Conservation (phyloP, 345 rosid species). For the Populus nigra region DNA sequence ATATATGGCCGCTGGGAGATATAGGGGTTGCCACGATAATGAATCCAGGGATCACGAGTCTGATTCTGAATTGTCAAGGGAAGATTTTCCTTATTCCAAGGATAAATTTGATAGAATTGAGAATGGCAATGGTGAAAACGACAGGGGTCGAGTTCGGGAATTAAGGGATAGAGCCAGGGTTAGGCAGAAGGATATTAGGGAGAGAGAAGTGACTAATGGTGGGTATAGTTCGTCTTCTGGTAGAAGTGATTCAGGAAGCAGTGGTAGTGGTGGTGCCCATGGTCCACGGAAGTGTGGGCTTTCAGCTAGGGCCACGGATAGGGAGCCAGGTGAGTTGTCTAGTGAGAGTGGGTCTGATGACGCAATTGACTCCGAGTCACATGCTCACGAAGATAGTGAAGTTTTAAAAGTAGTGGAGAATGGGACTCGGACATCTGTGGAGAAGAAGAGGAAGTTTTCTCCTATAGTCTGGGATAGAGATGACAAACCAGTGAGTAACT, state of each 20-base stretch:
- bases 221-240: conserved; percentile 49
- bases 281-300: conserved; percentile 42
- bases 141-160: conserved; percentile 35
- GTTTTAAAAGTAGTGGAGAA: conserved; percentile 42
- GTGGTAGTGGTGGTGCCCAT: conserved; percentile 36
- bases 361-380: conserved; percentile 47
- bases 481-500: conserved; percentile 44
- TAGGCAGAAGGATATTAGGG: conserved; percentile 64
- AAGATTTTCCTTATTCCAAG: conserved; percentile 42
- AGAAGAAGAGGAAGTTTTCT: conserved; percentile 89
- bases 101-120: conserved; percentile 44
- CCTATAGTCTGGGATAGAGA: conserved; percentile 98
- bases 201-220: conserved; percentile 62
- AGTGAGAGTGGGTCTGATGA: conserved; percentile 98
- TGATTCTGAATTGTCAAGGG: conserved; percentile 46
- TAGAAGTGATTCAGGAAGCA: conserved; percentile 57
- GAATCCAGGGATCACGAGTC: conserved; percentile 64
- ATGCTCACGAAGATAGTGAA: conserved; percentile 40
- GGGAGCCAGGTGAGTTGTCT: conserved; percentile 98
- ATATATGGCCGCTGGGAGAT: conserved; percentile 84
- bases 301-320: conserved; percentile 53
- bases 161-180: conserved; percentile 46
- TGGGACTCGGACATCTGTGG: conserved; percentile 44
- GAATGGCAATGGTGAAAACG: conserved; percentile 41
- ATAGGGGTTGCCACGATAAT: conserved; percentile 61